Conservation (phyloP, 2,329 filamentous ascomycete species). For the Aspergillus bombycis region DNA sequence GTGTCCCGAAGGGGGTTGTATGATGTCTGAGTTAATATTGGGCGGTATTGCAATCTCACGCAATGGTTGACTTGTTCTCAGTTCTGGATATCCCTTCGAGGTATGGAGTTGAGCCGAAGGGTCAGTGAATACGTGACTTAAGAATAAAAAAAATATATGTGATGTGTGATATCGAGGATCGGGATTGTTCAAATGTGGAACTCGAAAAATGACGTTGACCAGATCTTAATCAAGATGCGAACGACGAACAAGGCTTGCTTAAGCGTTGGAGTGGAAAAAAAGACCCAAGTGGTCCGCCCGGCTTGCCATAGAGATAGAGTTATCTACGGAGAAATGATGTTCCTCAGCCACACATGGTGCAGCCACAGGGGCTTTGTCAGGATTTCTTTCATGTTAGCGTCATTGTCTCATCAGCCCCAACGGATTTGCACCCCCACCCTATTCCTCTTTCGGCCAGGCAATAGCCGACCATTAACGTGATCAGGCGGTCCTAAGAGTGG, state of each 20-base stretch:
- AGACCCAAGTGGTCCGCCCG: constrained; percentile 7
- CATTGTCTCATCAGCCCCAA: constrained; percentile 8
- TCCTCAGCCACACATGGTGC: not conserved
- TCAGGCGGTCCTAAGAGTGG: not conserved
- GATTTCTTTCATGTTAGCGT: not conserved
- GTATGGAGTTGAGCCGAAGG: not conserved
- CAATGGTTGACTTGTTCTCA: not conserved
- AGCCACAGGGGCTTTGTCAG: constrained; percentile 8
- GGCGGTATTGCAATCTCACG: not conserved
- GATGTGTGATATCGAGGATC: not conserved
- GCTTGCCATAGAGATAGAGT: constrained; percentile 8
- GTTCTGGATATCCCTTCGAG: not conserved
- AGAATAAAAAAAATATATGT: not conserved
- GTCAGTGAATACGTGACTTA: not conserved
- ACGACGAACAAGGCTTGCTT: not conserved
- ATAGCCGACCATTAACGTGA: constrained; percentile 22
- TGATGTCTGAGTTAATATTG: not conserved
- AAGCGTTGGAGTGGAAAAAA: constrained; percentile 9
- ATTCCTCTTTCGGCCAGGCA: constrained; percentile 27
- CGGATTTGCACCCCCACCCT: constrained; percentile 35
- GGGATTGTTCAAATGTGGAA: not conserved
- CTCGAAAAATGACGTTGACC: not conserved
- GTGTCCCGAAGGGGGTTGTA: not conserved
- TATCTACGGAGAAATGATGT: not conserved
- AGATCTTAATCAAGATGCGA: not conserved